Conservation (phyloP, 768 basidiomycete genomes). For the Mycena floridula region DNA sequence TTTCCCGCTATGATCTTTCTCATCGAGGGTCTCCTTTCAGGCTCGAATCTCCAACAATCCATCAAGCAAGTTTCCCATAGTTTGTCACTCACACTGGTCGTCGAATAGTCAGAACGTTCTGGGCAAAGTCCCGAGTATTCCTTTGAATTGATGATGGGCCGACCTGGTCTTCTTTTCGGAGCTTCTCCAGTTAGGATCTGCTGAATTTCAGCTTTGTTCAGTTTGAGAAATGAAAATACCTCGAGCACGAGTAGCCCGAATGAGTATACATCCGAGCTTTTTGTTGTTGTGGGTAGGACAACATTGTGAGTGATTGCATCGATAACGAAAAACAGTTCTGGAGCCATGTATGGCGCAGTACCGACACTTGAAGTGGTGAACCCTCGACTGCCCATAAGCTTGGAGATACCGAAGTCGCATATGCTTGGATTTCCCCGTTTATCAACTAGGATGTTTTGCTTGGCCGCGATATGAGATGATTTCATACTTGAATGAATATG, state of each 20-base stretch:
- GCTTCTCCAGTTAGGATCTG: background rate
- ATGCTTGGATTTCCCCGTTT: constrained; percentile 11
- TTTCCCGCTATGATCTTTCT: too few species aligned
- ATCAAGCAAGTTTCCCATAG: too few species aligned
- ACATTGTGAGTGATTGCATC: background rate
- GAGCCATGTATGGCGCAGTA: constrained; percentile 14
- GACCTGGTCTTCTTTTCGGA: background rate
- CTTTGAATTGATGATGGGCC: background rate
- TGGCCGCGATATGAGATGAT: background rate
- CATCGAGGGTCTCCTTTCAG: too few species aligned
- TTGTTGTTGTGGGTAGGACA: constrained; percentile 1
- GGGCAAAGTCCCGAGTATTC: background rate
- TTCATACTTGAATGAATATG: background rate
- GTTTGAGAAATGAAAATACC: background rate
- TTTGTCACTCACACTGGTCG: background rate
- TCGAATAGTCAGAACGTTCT: background rate
- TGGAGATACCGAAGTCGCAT: constrained; percentile 18
- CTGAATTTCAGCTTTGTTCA: background rate
- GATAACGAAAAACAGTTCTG: constrained; percentile 9
- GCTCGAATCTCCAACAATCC: too few species aligned
- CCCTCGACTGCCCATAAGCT: constrained; percentile 3
- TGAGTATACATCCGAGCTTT: constrained; percentile 12
- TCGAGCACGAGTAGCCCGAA: constrained; percentile 9
- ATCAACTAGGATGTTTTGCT: constrained; percentile 19
- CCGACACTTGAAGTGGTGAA: constrained; percentile 9